A percentile compares a stretch with the other conserved stretches of the same genome.
phyloP scores from a whole-genome alignment of 352 stramenopile genomes.

The Thraustochytrium striatum region DNA sequence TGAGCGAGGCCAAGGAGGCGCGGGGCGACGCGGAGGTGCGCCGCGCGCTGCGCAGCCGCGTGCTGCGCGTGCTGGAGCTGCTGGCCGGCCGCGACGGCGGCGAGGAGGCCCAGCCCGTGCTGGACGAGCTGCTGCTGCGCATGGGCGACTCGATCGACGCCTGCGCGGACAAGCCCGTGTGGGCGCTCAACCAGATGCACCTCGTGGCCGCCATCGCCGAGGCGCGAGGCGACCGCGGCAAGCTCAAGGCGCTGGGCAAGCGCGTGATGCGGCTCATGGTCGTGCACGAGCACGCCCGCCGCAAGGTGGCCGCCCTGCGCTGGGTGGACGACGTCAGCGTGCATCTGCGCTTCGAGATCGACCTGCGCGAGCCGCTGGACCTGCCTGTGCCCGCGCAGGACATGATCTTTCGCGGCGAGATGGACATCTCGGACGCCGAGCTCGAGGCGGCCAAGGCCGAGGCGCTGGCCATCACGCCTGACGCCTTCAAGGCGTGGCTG shows the following conservation, averaged over 20 bases:
- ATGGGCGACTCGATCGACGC: conserved; percentile 9
- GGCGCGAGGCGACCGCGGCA: not conserved
- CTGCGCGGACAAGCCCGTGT: conserved; percentile 14
- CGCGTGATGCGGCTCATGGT: not conserved
- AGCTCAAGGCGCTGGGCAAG: not conserved
- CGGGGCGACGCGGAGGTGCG: not conserved
- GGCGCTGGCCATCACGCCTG: not conserved
- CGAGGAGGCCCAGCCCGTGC: not conserved
- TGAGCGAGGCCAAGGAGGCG: not conserved
- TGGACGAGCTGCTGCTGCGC: not conserved
- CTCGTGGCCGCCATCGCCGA: not conserved
- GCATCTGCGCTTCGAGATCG: conserved; percentile 9
- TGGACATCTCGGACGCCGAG: not conserved
- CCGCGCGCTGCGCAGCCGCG: not conserved
- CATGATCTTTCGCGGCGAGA: not conserved
- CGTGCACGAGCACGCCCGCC: not conserved
- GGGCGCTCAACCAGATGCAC: not conserved
- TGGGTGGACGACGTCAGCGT: not conserved
- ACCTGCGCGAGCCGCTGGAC: not conserved
- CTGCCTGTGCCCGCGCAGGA: not conserved
- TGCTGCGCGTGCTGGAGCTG: not conserved
- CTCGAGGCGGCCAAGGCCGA: not conserved
- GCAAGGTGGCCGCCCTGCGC: not conserved
- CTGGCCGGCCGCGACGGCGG: not conserved
- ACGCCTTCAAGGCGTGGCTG: conserved; percentile 14